These are phyloP conservation scores for Chaetomium tenue DNA, from an alignment of 495 filamentous ascomycete species.

Conservation along the genomic window DNA sequence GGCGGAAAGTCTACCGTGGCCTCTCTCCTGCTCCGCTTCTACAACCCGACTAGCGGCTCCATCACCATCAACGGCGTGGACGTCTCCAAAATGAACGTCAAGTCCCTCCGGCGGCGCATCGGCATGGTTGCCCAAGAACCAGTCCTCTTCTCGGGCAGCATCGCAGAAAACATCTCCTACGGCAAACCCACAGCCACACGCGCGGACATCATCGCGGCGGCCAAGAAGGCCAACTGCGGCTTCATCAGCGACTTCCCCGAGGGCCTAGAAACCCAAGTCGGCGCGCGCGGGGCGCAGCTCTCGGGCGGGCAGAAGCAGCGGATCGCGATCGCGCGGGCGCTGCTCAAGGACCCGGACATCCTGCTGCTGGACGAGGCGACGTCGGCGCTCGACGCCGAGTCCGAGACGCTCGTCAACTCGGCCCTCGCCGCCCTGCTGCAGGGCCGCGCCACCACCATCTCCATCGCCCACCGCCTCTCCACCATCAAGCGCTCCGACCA, in stretches of 20 bases:
- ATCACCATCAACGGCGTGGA: constrained; percentile 85
- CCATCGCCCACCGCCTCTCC: constrained; percentile 89
- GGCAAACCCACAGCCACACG: constrained; percentile 77
- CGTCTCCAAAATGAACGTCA: constrained; percentile 84
- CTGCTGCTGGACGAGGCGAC: constrained; percentile 94
- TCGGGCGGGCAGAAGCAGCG: constrained; percentile 97
- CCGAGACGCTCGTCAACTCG: constrained; percentile 90
- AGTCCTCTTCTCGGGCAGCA: constrained; percentile 90
- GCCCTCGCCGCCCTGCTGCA: constrained; percentile 76
- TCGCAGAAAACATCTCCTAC: constrained; percentile 96
- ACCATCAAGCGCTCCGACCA: constrained; percentile 94
- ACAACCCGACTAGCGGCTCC: constrained; percentile 71
- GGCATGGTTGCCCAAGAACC: constrained; percentile 95
- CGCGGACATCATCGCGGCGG: constrained; percentile 79
- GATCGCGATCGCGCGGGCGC: constrained; percentile 91
- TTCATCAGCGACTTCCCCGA: constrained; percentile 97
- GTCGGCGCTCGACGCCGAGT: constrained; percentile 93
- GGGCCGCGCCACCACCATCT: constrained; percentile 91
- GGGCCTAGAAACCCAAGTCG: constrained; percentile 90
- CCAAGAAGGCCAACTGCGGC: constrained; percentile 90
- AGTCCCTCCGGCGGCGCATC: constrained; percentile 89
- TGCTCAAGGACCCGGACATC: constrained; percentile 96
- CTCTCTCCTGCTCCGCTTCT: constrained; percentile 84
- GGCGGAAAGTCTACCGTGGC: constrained; percentile 95
- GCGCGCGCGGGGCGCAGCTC: constrained; percentile 87